Base-by-base conservation (phyloP, 768 basidiomycete species). In the Steccherinum ochraceum region DNA sequence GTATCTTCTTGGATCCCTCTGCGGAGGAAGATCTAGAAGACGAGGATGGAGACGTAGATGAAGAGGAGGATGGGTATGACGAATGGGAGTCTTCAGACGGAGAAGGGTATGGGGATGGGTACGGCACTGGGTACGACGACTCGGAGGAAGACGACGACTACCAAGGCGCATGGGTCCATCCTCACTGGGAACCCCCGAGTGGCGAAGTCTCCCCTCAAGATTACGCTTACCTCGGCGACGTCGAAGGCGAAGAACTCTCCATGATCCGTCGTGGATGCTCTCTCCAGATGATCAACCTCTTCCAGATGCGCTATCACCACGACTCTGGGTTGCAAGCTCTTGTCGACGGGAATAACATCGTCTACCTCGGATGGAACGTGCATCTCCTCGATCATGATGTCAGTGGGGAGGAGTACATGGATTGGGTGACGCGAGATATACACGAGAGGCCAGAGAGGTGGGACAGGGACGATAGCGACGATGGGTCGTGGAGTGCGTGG, bases 321-420 rank as follows among this genome's bases (percentile, higher is more conserved):
- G 52, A 61, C n/a, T 66, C 69, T 12, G 85, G 85, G 2, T 69
- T 88, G 39, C 57, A 76, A 18, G 77, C 78, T 10, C 46, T 63
- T 21, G 61, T 68, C 23, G 63, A 70, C 24, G 63, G 69, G 21
- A 66, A 60, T 13, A 68, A 73, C 59, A 69, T 75, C 23, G 59
- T 87, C 7, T 82, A 72, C 55, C 71, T 89, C 3, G 86, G 86
- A 3, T 89, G 83, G 83, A 87, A 86, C 56, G 74, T 88, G 49
- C 56, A 66, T 18, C 64, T 83, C 44, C 72, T 66, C 30, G 63
- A 64, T 5, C 69, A 68, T 40, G 77, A 77, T 56, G 64, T 67
- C 10, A 63, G 61, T 18, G 76, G 76, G 18, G 67, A 68, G 19
- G 52, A 56, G 40, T 77, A 63, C 58, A 72, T 77, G 63, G 67